Base-by-base conservation (phyloP, 345 rosid species). In the Moringa oleifera region DNA sequence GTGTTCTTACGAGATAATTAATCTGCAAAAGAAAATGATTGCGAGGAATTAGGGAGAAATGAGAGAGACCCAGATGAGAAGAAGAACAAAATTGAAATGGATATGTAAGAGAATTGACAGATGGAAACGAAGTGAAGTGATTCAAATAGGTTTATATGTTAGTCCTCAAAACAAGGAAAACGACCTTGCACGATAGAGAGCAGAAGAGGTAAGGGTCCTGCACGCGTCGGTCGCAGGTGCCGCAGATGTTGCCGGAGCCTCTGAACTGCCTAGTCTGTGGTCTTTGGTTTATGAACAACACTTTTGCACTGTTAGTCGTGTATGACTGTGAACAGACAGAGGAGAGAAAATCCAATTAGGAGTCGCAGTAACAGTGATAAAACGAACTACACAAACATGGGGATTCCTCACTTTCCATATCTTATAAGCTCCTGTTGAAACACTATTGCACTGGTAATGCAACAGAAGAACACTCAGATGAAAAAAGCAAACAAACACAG, bases 181-280 rank as follows among this genome's bases (percentile, higher is more conserved):
- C 53, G 20, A 88, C 98, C 98, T 91, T 91, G 96, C 98, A 91
- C 21, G 82, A 86, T 70, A 91, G 83, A 49, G 87, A 91, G 69
- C 98, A 91, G 76, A 86, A 89, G 62, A 71, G 71, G 65, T 77
- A 89, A 3, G 87, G 83, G 18, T 83, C 85, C 60, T 86, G 95
- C 7, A 91, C 84, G 69, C 79, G 72, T 61, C 96, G 76, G 74
- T 83, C 83, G 65, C 98, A 91, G 21, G 85, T 82, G 63, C 23
- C 23, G 70, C 98, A 91, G 47, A 72, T 47, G 78, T 85, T 86
- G 25, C 95, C 92, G 46, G 90, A 79, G 28, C 81, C 76, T 76
- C 87, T 80, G 65, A 78, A 84, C 33, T 77, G 87, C 58, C 85
- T 80, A 51, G 90, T 57, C 62, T 75, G 81, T 8, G 96, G 89